Percentiles rank a stretch among this genome's conserved stretches.
Evolutionary conservation across 2,329 filamentous ascomycete species (phyloP).

Genomic region (Penicillium vulpinum): DNA sequence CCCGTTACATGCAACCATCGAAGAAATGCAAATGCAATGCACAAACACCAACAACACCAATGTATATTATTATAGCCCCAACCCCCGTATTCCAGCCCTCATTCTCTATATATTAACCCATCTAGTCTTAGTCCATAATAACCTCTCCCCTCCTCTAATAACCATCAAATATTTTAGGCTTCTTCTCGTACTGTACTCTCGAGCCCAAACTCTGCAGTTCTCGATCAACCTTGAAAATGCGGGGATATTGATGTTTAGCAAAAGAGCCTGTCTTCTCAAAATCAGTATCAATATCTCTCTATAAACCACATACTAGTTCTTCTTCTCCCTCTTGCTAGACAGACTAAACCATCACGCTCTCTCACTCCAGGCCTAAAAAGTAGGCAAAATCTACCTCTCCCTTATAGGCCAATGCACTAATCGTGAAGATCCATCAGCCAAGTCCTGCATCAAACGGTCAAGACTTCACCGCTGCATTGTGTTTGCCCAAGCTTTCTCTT

Average conservation of each 20-base stretch:
- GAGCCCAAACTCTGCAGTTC: background rate
- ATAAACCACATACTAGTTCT: background rate
- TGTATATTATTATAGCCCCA: background rate
- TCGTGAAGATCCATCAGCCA: background rate
- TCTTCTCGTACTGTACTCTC: background rate
- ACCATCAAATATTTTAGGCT: background rate
- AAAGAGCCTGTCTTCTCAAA: background rate
- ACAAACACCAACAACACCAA: background rate
- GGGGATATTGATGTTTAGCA: background rate
- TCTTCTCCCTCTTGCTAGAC: background rate
- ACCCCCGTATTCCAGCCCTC: background rate
- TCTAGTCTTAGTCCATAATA: conserved; percentile 21
- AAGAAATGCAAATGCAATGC: background rate
- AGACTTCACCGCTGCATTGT: background rate
- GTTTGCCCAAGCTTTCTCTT: background rate
- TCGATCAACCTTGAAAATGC: background rate
- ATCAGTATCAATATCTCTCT: background rate
- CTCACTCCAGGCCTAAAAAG: background rate
- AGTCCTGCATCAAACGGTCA: background rate
- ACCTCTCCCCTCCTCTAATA: conserved; percentile 8
- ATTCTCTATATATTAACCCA: conserved; percentile 18
- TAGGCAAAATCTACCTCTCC: background rate
- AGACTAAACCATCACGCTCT: background rate
- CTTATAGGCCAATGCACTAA: background rate
- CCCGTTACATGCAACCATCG: background rate